A percentile compares a stretch with the other conserved stretches of the same genome.
Evolutionary conservation across 129 eudicot species (phyloP).

Genomic region (Tagetes erecta): DNA sequence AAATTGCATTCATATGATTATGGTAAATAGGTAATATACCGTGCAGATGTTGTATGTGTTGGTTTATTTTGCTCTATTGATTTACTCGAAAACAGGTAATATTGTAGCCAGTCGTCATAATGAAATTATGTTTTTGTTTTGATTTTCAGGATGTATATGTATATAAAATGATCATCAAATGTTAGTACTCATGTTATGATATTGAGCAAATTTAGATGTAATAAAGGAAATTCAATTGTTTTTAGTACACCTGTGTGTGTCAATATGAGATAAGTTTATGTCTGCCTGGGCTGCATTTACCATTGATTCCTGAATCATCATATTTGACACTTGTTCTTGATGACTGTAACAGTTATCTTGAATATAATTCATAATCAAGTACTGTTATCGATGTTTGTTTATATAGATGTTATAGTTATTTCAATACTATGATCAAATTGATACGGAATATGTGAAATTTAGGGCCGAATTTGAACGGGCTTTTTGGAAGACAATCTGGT

Average conservation of each 20-base stretch:
- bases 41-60: neutral
- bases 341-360: neutral
- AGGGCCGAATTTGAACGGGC: slow-evolving; percentile 93
- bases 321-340: neutral
- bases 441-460: slow-evolving; percentile 6
- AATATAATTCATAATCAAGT: neutral
- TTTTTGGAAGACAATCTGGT: slow-evolving; percentile 86
- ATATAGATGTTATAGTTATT: neutral
- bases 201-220: neutral
- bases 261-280: neutral
- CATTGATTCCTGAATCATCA: neutral
- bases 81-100: no score
- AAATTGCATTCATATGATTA: neutral
- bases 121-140: neutral
- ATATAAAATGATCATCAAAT: neutral
- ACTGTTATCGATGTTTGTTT: neutral
- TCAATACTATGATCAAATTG: slow-evolving; percentile 10
- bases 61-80: neutral
- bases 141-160: neutral
- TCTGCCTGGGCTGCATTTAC: neutral
- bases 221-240: neutral
- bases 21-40: neutral
- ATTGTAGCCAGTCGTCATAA: neutral
- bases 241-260: neutral
- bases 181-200: neutral